Conservation (phyloP, 2,329 filamentous ascomycete genomes). For the Tolypocladium endophyticum region DNA sequence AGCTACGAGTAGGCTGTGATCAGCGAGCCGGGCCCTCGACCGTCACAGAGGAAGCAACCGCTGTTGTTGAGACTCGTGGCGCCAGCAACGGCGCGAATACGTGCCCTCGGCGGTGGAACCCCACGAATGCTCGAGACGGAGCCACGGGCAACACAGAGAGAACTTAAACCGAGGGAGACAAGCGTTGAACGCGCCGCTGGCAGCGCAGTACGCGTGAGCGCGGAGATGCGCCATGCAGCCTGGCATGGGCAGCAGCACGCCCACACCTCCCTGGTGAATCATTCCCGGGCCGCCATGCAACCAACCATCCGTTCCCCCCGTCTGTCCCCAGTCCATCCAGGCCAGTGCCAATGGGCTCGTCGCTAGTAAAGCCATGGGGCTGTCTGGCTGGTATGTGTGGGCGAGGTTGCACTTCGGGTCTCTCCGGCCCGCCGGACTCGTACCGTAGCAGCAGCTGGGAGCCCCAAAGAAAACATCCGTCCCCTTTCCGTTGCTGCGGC, state of each 20-base stretch:
- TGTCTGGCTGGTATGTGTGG: background rate
- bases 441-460: background rate
- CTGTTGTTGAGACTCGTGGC: background rate
- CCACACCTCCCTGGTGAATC: background rate
- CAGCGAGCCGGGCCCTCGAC: background rate
- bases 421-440: background rate
- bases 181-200: background rate
- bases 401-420: background rate
- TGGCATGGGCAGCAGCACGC: background rate
- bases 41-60: background rate
- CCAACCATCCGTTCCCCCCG: background rate
- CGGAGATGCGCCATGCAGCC: background rate
- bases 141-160: background rate
- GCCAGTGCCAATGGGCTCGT: background rate
- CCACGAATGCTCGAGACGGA: background rate
- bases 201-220: background rate
- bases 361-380: background rate
- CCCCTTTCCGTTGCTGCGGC: conserved; percentile 2
- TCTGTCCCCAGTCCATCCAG: background rate
- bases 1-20: background rate
- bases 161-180: background rate
- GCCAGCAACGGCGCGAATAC: background rate
- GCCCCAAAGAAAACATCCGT: conserved; percentile 6
- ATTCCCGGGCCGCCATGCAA: conserved; percentile 1
- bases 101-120: background rate